Evolutionary conservation across 257 asterid genomes (phyloP).

Genomic region (Solanum megistacrolobum): DNA sequence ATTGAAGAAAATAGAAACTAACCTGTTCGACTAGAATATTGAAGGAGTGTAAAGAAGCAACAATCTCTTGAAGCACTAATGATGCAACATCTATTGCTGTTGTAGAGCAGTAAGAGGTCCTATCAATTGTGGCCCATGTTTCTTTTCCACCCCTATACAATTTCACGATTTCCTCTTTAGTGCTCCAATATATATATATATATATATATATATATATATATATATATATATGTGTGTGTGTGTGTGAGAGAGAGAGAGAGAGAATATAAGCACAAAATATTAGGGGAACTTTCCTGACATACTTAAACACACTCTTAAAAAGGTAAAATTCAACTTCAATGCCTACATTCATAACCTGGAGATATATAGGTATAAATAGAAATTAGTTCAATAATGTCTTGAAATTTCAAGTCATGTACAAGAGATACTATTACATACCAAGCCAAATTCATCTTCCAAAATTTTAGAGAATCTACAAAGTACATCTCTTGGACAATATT

Average conservation of each 20-base stretch:
- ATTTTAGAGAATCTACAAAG: conserved; percentile 58
- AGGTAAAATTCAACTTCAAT: conserved; percentile 80
- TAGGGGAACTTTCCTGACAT: conserved; percentile 5
- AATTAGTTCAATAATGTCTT: neutral
- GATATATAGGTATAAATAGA: neutral
- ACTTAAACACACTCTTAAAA: conserved; percentile 47
- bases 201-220: too few species aligned
- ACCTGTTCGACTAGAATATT: conserved; percentile 83
- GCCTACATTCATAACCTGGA: conserved; percentile 52
- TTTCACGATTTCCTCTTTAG: neutral
- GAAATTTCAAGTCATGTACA: too few species aligned
- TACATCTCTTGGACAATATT: conserved; percentile 79
- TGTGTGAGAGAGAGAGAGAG: too few species aligned
- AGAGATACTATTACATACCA: conserved; percentile 39
- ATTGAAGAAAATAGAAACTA: neutral
- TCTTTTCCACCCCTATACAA: conserved; percentile 55
- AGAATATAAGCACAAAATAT: neutral
- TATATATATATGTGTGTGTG: too few species aligned
- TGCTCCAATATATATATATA: neutral
- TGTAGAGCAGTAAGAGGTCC: conserved; percentile 61
- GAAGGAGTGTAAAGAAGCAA: conserved; percentile 50
- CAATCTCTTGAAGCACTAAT: conserved; percentile 57
- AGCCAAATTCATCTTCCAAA: conserved; percentile 58
- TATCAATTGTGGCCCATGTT: conserved; percentile 69
- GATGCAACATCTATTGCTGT: conserved; percentile 64